Evolutionary conservation across 1,139 yeast species (phyloP), one percentile per base, ranked within the genome.

Genomic region (Yamadazyma taylorii): DNA sequence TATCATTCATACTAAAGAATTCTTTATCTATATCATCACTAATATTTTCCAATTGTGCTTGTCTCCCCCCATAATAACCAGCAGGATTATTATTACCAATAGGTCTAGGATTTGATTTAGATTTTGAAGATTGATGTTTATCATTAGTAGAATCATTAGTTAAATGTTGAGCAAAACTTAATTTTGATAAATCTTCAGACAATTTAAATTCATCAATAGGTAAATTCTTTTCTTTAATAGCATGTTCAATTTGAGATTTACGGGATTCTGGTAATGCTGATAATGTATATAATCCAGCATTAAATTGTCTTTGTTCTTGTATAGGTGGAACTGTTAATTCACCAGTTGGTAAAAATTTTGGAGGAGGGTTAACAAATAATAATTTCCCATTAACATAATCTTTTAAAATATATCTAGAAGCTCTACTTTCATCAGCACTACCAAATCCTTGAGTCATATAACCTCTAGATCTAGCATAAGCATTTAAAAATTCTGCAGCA

Each of bases 401-500:
- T 65, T 94, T 94, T 55, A 94, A 73, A 41, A 94, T 79, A 49
- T 87, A 86, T 60, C 99, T 77, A 22, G 97, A 83, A 13, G 98
- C 97, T 61, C 98, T 77, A 33, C 96, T 82, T 61, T 90, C 95
- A 70, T 94, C 99, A 4, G 98, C 97, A 48, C 90, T 81, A 55
- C 97, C 97, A 58, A 85, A 88, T 53, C 96, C 96, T 60, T 92
- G 97, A 0, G 97, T 86, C 95, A 89, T 90, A 60, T 81, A 92
- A 51, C 98, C 98, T 63, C 98, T 79, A 2, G 97, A 95, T 64
- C 95, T 77, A 5, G 97, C 98, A 59, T 92, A 94, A 0, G 97
- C 95, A 41, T 81, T 85, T 41, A 94, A 74, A 31, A 94, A 65
- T 59, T 94, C 97, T 53, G 86, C 82, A 0, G 97, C 86, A 3